Evolutionary conservation across 495 filamentous ascomycete species (phyloP).

Genomic region (Penicillium taxi): DNA sequence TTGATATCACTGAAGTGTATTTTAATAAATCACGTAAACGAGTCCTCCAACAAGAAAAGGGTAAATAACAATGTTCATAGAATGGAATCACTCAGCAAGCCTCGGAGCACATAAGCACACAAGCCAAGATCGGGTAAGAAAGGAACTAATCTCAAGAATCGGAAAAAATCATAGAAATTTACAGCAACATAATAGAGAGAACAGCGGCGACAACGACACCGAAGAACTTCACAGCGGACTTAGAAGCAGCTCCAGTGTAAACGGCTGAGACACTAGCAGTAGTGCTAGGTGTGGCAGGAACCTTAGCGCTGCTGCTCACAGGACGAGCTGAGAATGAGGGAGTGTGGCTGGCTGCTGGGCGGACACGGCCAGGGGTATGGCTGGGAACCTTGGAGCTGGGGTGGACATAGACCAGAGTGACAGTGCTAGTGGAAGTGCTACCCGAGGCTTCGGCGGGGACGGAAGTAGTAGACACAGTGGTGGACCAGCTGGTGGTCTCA

Average conservation of each 20-base stretch:
- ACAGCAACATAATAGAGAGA: constrained; percentile 11
- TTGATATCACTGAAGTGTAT: no score
- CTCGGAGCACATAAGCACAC: no score
- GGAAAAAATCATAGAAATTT: background rate
- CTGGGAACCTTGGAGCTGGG: constrained; percentile 1
- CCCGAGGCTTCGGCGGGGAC: constrained; percentile 9
- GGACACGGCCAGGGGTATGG: constrained; percentile 1
- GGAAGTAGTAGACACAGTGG: constrained; percentile 29
- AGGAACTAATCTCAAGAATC: no score
- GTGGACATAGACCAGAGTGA: background rate
- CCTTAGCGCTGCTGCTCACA: no score
- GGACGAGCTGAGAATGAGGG: constrained; percentile 17
- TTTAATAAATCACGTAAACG: no score
- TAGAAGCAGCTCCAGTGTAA: constrained; percentile 5
- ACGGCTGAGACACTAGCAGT: background rate
- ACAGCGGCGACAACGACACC: constrained; percentile 2
- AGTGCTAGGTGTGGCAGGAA: constrained; percentile 11
- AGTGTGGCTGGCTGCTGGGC: constrained; percentile 8
- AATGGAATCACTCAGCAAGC: no score
- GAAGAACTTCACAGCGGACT: constrained; percentile 4
- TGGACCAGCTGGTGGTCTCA: constrained; percentile 29
- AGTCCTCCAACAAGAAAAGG: no score
- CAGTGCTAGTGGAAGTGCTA: background rate
- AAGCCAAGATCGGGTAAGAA: no score
- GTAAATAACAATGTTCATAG: no score